Evolutionary conservation across 176 grass and related monocot genomes (phyloP), one percentile per base, ranked within the genome.

Genomic region (Avena insularis): DNA sequence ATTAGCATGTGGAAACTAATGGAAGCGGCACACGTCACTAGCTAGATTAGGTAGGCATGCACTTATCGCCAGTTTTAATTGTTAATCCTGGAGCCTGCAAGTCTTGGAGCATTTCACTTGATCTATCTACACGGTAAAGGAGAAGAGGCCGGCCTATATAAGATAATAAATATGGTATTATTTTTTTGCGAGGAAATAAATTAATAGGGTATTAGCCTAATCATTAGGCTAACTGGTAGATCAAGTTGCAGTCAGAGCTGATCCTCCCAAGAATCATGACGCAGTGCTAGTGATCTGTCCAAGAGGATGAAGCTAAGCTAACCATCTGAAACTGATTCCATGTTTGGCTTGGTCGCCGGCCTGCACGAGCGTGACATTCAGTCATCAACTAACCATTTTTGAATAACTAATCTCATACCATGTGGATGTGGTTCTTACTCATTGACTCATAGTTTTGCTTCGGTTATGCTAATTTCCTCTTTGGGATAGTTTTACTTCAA

Each of bases 1-100:
- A 33, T 79, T 83, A 79, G 78, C 71, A 78, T 64, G 71, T 33
- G 55, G n/a, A 61, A 86, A 82, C 79, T 78, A 90, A 63, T 47
- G 56, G 45, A 79, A 78, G 73, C 63, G 55, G 84, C 73, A 90
- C 61, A 66, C 10, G 60, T 90, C 72, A 45, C 72, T 72, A 79
- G 31, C 63, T 71, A 8, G 33, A 86, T 90, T 86, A 83, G 65
- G 84, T 57, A 67, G 25, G 12, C 19, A 55, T 54, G 12, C 1
- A 46, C 35, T 27, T 13, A 56, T 83, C 70, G 65, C 69, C 47
- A 13, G 25, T 85, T 85, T 81, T 9, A 68, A 8, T 38, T 75
- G 25, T 27, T 80, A 63, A 56, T 64, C 15, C 1, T 17, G 69
- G 71, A 77, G 79, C 71, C 88, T 86, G 78, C 59, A 38, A 73